Evolutionary conservation across 192 early-diverging fungal genomes (phyloP), one percentile per base, ranked within the genome.

Genomic region (Hyaloraphidium curvatum): DNA sequence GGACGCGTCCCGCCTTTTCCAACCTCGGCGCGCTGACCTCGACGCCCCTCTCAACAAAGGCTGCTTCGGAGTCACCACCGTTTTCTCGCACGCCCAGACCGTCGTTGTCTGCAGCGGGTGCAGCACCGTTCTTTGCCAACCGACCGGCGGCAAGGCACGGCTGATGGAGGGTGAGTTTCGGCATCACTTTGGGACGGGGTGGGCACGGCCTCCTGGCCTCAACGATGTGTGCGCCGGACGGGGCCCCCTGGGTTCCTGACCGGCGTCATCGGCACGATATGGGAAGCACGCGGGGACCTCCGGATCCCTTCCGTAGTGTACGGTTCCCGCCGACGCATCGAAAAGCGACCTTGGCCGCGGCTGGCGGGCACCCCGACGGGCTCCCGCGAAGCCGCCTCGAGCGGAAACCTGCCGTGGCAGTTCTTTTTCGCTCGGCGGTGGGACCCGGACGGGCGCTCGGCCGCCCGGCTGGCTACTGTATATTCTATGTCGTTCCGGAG

Each of bases 61-160:
- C 51, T 96, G 91, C 80, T 81, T 86, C 68, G 78, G 83, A 68
- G 92, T 98, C 74, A 95, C 90, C 72, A 94, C 91, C 64, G 90
- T 98, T 64, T 98, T 98, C 83, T 83, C 80, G 73, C 92, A 98
- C 74, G 91, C 91, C 66, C 91, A 98, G 72, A 91, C 90, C 60
- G 94, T 98, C 51, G 94, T 98, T 53, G 66, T 92, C 54, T 98
- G 94, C 82, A 71, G 79, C 57, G 80, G 82, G 57, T 98, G 94
- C 79, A 77, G 84, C 60, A 90, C 88, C 62, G 91, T 98, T 58
- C 82, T 98, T 63, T 93, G 87, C 76, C 91, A 96, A 73, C 94
- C 94, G 62, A 98, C 91, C 54, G 94, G 94, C 76, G 94, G 94
- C 71, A 84, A 84, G 69, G 91, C 89, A 64, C 86, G 89, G 56